phyloP scores from a whole-genome alignment of 1,284 basidiomycete species.

The Apiotrichum porosum region DNA sequence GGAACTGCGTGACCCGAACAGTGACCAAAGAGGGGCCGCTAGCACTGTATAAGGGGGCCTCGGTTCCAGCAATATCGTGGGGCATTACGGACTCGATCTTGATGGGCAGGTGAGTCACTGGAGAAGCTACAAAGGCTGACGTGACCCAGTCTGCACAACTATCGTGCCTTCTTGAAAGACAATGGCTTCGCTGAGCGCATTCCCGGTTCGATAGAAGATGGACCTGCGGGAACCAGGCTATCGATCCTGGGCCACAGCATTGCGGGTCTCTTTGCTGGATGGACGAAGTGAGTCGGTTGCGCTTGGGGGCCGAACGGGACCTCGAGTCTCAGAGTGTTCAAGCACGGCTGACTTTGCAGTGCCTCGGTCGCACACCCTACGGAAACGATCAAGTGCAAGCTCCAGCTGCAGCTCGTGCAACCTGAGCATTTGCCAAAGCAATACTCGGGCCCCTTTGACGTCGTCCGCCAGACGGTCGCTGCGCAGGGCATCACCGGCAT shows the following conservation, averaged over 20 bases:
- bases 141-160: slow-evolving; percentile 43
- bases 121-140: background rate
- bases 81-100: slow-evolving; percentile 48
- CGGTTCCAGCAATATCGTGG: slow-evolving; percentile 48
- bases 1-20: slow-evolving; percentile 32
- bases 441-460: slow-evolving; percentile 43
- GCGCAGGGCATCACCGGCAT: slow-evolving; percentile 43
- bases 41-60: slow-evolving; percentile 49
- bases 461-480: slow-evolving; percentile 41
- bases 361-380: slow-evolving; percentile 47
- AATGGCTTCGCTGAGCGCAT: slow-evolving; percentile 39
- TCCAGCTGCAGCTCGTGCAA: slow-evolving; percentile 44
- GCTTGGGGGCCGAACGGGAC: background rate
- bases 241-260: slow-evolving; percentile 42
- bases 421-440: slow-evolving; percentile 31
- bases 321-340: background rate
- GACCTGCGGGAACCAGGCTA: slow-evolving; percentile 19
- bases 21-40: slow-evolving; percentile 31
- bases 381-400: slow-evolving; percentile 48
- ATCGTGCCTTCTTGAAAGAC: slow-evolving; percentile 35
- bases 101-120: slow-evolving; percentile 46
- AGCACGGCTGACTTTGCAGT: slow-evolving; percentile 20
- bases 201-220: slow-evolving; percentile 13
- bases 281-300: slow-evolving; percentile 43
- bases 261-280: slow-evolving; percentile 46